Percentiles rank a stretch among this genome's conserved stretches.
Evolutionary conservation across 2,329 filamentous ascomycete species (phyloP).

Genomic region (Beauveria pseudobassiana): DNA sequence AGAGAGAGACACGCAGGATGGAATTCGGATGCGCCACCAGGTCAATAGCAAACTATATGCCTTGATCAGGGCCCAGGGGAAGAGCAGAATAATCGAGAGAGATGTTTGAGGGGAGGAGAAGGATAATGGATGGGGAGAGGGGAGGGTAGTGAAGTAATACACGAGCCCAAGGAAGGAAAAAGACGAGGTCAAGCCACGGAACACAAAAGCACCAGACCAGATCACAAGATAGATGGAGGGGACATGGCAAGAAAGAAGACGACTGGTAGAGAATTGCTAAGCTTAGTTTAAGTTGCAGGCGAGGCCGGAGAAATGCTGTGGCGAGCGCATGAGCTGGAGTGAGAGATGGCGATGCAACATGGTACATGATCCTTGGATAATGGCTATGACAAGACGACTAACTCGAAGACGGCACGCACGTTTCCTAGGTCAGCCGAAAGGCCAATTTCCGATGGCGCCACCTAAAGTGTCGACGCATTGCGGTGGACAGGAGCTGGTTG

Average conservation of each 20-base stretch:
- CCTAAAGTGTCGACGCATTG: constrained; percentile 3
- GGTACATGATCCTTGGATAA: not conserved
- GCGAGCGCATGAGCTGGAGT: not conserved
- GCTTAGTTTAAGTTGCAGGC: not conserved
- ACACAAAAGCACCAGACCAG: not conserved
- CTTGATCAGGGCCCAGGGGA: not conserved
- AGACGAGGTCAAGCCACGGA: not conserved
- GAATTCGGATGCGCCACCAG: not conserved
- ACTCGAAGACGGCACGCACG: not conserved
- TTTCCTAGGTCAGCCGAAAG: not conserved
- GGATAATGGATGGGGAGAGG: not conserved
- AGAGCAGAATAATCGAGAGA: not conserved
- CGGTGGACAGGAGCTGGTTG: not conserved
- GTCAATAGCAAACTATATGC: not conserved
- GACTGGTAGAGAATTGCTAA: not conserved
- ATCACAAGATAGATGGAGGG: not conserved
- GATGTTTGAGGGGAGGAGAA: not conserved
- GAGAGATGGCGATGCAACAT: constrained; percentile 1
- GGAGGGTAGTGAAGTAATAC: not conserved
- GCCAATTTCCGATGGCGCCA: constrained; percentile 11
- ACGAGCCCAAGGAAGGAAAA: not conserved
- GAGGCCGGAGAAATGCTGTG: not conserved
- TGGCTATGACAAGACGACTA: constrained; percentile 3
- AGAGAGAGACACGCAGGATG: constrained; percentile 7
- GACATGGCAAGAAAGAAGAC: not conserved